These are phyloP conservation scores for Acacia pycnantha DNA, from an alignment of 331 rosid species.

Conservation along the genomic window DNA sequence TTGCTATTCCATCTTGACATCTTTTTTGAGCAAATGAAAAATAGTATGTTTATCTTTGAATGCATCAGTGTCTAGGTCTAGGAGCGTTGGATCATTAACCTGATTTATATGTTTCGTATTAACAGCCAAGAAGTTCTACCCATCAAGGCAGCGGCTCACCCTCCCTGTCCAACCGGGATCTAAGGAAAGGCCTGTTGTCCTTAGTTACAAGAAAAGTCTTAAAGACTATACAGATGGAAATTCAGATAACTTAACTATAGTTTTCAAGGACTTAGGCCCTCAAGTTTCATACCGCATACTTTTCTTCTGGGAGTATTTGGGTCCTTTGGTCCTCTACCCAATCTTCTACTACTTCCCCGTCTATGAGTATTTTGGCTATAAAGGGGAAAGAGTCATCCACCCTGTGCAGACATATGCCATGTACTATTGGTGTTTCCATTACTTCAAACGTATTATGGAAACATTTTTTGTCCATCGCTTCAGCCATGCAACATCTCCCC, in stretches of 20 bases:
- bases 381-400: slow-evolving; percentile 72
- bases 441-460: slow-evolving; percentile 88
- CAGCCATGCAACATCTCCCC: slow-evolving; percentile 98
- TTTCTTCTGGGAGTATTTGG: slow-evolving; percentile 90
- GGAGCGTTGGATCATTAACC: slow-evolving; percentile 24
- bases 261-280: slow-evolving; percentile 89
- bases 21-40: neutral
- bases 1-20: slow-evolving; percentile 7
- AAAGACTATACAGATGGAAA: slow-evolving; percentile 63
- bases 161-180: slow-evolving; percentile 80
- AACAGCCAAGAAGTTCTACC: slow-evolving; percentile 83
- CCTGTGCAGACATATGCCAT: slow-evolving; percentile 91
- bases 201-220: slow-evolving; percentile 67
- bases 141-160: slow-evolving; percentile 88
- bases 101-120: slow-evolving; percentile 35
- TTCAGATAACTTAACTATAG: slow-evolving; percentile 58
- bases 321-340: slow-evolving; percentile 90
- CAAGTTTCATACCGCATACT: slow-evolving; percentile 87
- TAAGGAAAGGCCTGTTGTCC: slow-evolving; percentile 81
- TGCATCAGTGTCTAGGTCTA: neutral
- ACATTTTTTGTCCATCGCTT: slow-evolving; percentile 92
- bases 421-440: slow-evolving; percentile 96
- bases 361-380: slow-evolving; percentile 68
- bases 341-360: slow-evolving; percentile 84
- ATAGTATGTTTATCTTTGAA: neutral